Conservation (phyloP, 1,284 basidiomycete species). For the Gomphus bonarii region DNA sequence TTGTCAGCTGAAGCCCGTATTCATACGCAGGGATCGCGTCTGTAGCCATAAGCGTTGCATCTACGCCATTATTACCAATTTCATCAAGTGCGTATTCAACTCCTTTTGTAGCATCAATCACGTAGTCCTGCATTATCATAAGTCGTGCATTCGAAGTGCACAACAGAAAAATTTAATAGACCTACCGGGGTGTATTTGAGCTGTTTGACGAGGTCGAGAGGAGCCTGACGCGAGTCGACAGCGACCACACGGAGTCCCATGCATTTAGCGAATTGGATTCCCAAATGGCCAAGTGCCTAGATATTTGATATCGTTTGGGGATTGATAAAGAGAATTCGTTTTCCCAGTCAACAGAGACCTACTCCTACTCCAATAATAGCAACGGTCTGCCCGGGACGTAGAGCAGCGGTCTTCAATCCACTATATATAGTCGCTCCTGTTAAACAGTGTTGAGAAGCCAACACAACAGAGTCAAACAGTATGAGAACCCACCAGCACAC, state of each 20-base stretch:
- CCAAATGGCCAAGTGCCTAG: constrained; percentile 15
- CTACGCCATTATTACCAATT: constrained; percentile 8
- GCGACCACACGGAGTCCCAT: constrained; percentile 17
- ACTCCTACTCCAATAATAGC: constrained; percentile 17
- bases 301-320: background rate
- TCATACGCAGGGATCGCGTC: constrained; percentile 17
- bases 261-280: constrained; percentile 18
- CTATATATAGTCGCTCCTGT: constrained; percentile 14
- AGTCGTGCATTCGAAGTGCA: background rate
- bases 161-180: background rate
- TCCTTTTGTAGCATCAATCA: constrained; percentile 7
- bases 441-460: background rate
- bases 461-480: too few species aligned
- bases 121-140: background rate
- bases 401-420: constrained; percentile 9
- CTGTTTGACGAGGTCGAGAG: constrained; percentile 15
- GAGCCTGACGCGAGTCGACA: constrained; percentile 16
- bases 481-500: constrained; percentile 16
- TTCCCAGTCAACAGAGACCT: background rate
- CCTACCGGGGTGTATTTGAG: constrained; percentile 13
- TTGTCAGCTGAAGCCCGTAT: constrained; percentile 15
- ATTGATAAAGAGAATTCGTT: too few species aligned
- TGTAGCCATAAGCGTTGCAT: constrained; percentile 16
- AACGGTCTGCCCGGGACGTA: constrained; percentile 13
- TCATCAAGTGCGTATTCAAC: constrained; percentile 1